Base-by-base conservation (phyloP, 1,284 basidiomycete genomes). In the Coniferiporia sulphurascens region DNA sequence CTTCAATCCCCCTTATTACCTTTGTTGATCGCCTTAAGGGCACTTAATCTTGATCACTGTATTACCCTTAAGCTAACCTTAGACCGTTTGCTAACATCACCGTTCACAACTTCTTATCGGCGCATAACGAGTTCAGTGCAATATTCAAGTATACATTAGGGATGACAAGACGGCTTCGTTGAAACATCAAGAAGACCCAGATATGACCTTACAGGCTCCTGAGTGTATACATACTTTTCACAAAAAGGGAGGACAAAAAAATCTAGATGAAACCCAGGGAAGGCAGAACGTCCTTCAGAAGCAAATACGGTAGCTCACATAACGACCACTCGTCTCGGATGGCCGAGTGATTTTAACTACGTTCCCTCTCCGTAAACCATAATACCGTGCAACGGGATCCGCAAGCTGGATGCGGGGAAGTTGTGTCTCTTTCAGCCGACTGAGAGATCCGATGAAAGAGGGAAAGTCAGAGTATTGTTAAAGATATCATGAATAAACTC, bases 291-390 rank as follows among this genome's bases (percentile, higher is more conserved):
- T 27, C 27, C 27, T 17, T 41, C 78, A 90, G 73, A 90, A 92
- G 74, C 89, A 93, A 71, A 94, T 92, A 61, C 93, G 87, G 78
- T 93, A 96, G 67, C 90, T 93, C 61, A 91, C 91, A 71, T 95
- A 98, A 68, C 97, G 84, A 63, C 96, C 97, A 65, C 91, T 91
- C 15, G 97, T 99, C 79, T 99, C 97, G 72, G 92, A 95, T 22
- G 95, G 91, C 69, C 97, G 81, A 62, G 92, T 99, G 67, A 99
- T 99, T 79, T 98, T 98, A 72, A 99, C 97, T 43, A 99, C 97
- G 73, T 98, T 93, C 21, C 96, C 95, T 62, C 97, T 83, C 69
- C 87, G 84, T 62, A 99, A 82, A 53, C 97, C 97, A 76, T 98
- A 99, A 74, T 99, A 99, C 63, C 95, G 85, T 43, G 96, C 95